A percentile compares a stretch with the other conserved stretches of the same genome.
phyloP scores from a whole-genome alignment of 805 yeast genomes.

The Cyberlindnera misumaiensis region DNA sequence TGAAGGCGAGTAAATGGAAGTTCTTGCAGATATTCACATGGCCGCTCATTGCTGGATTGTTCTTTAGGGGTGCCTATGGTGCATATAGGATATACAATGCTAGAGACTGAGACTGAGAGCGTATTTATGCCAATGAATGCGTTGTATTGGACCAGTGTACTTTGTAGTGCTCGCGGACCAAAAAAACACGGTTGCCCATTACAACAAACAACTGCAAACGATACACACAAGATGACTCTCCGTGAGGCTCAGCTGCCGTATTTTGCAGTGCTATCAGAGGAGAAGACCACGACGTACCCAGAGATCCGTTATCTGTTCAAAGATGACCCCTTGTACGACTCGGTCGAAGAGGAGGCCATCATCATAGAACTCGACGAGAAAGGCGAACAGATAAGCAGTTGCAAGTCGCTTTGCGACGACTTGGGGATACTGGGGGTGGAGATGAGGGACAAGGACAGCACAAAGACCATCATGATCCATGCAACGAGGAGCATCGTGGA shows the following conservation, averaged over 20 bases:
- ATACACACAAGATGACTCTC: background rate
- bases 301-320: conserved; percentile 22
- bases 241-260: conserved; percentile 10
- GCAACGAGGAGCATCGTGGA: conserved; percentile 13
- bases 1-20: conserved; percentile 21
- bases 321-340: conserved; percentile 20
- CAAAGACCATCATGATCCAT: conserved; percentile 20
- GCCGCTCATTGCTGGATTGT: conserved; percentile 22
- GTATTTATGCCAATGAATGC: no score
- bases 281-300: conserved; percentile 14
- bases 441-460: conserved; percentile 19
- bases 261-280: conserved; percentile 16
- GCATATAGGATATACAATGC: background rate
- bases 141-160: no score
- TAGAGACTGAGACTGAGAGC: no score
- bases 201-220: background rate
- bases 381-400: conserved; percentile 11
- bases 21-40: conserved; percentile 27
- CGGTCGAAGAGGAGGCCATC: conserved; percentile 19
- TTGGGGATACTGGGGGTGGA: conserved; percentile 13
- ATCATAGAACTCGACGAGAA: conserved; percentile 18
- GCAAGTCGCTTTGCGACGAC: conserved; percentile 13
- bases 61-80: conserved; percentile 8
- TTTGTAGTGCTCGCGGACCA: no score
- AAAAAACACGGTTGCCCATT: no score